These are phyloP conservation scores for Lipomyces mesembrius DNA, from an alignment of 805 yeast genomes.

Conservation along the genomic window DNA sequence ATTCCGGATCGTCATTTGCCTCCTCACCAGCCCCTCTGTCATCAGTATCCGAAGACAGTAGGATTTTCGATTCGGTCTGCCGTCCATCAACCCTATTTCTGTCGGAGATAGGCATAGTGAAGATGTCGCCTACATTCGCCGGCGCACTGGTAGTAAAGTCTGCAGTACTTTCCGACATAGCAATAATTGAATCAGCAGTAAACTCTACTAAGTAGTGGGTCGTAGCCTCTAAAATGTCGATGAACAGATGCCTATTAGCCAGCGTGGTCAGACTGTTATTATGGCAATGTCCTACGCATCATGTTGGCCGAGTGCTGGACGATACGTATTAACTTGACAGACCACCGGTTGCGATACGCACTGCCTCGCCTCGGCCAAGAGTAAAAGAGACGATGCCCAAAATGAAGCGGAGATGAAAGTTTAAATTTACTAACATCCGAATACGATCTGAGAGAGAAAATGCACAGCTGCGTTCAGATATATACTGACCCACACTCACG, in stretches of 20 bases:
- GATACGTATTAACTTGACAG: too few species aligned
- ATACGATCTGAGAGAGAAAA: too few species aligned
- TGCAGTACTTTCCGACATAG: not conserved
- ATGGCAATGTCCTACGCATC: not conserved
- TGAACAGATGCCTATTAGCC: not conserved
- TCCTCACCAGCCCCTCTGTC: not conserved
- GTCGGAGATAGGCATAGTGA: not conserved
- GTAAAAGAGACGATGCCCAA: too few species aligned
- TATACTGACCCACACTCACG: not conserved
- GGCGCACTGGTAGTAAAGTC: not conserved
- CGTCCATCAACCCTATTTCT: not conserved
- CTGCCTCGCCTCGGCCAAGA: too few species aligned
- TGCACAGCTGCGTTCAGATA: too few species aligned
- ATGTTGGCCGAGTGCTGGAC: not conserved
- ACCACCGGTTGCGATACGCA: too few species aligned
- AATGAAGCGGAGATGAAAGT: too few species aligned
- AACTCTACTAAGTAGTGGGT: slow-evolving; percentile 1
- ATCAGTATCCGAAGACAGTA: not conserved
- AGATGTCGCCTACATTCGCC: not conserved
- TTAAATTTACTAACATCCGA: too few species aligned
- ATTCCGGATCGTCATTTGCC: not conserved
- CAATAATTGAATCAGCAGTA: not conserved
- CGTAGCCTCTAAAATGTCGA: not conserved
- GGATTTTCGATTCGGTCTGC: not conserved
- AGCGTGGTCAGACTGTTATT: not conserved